Conservation (phyloP, 805 yeast species). For the Maudiozyma serrabonitensis region DNA sequence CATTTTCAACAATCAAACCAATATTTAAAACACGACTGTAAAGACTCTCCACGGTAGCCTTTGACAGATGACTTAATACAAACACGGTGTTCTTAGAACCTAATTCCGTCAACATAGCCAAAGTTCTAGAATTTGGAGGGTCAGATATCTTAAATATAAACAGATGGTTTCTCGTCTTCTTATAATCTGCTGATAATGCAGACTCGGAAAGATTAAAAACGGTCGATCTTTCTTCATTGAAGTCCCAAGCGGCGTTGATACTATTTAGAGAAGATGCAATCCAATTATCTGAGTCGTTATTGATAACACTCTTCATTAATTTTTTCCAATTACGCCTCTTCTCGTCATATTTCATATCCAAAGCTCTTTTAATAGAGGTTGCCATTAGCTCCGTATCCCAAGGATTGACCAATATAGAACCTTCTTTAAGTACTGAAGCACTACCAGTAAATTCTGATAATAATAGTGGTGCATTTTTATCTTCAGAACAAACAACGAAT, state of each 20-base stretch:
- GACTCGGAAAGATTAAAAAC: constrained; percentile 27
- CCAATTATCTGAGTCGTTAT: constrained; percentile 73
- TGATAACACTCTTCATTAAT: constrained; percentile 47
- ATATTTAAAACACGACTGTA: constrained; percentile 58
- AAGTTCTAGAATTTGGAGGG: constrained; percentile 53
- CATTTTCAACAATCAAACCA: constrained; percentile 86
- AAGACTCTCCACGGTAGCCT: constrained; percentile 54
- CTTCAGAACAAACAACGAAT: constrained; percentile 65
- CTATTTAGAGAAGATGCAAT: constrained; percentile 44
- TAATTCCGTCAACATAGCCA: constrained; percentile 50
- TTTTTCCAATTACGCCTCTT: constrained; percentile 51
- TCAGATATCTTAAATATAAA: constrained; percentile 40
- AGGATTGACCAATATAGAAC: constrained; percentile 77
- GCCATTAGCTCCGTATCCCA: constrained; percentile 73
- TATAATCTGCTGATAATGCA: constrained; percentile 24
- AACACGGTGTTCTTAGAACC: constrained; percentile 61
- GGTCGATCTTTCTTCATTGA: constrained; percentile 34
- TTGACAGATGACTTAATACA: constrained; percentile 55
- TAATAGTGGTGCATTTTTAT: constrained; percentile 69
- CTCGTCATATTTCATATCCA: constrained; percentile 56
- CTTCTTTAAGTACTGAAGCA: constrained; percentile 62
- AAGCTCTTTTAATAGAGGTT: constrained; percentile 49
- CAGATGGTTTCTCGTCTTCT: constrained; percentile 29
- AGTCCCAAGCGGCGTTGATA: constrained; percentile 44
- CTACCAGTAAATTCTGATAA: constrained; percentile 93